These are phyloP conservation scores for Boletus insuetus DNA, from an alignment of 768 basidiomycete species.

Conservation along the genomic window DNA sequence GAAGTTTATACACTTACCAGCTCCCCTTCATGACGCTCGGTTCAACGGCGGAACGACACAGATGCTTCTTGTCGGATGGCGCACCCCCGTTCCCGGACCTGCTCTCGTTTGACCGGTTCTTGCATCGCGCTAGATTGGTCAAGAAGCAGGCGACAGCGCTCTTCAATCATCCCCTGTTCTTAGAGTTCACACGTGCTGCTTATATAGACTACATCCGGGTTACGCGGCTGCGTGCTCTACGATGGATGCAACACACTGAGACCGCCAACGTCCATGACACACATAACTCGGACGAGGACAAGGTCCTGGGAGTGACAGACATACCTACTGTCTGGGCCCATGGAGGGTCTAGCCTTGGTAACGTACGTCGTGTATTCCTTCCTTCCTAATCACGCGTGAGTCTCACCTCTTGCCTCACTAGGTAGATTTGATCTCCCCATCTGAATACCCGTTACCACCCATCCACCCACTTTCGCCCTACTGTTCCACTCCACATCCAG, in stretches of 20 bases:
- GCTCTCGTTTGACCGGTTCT: conserved; percentile 44
- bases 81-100: conserved; percentile 42
- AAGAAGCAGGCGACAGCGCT: conserved; percentile 34
- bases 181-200: conserved; percentile 34
- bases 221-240: conserved; percentile 13
- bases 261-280: no score
- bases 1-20: conserved; percentile 43
- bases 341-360: conserved; percentile 30
- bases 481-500: conserved; percentile 13
- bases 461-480: conserved; percentile 23
- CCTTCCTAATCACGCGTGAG: not conserved
- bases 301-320: conserved; percentile 2
- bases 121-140: conserved; percentile 38
- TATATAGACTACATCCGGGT: conserved; percentile 7
- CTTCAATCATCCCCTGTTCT: conserved; percentile 45
- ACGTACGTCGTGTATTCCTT: conserved; percentile 4
- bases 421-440: conserved; percentile 35
- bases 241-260: conserved; percentile 21
- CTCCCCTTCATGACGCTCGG: conserved; percentile 49
- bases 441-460: conserved; percentile 33
- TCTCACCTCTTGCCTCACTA: conserved; percentile 3
- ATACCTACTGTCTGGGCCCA: conserved; percentile 11
- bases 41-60: not conserved
- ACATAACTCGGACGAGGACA: not conserved
- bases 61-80: not conserved